Evolutionary conservation across 257 asterid species (phyloP).

Genomic region (Scutellaria barbata): DNA sequence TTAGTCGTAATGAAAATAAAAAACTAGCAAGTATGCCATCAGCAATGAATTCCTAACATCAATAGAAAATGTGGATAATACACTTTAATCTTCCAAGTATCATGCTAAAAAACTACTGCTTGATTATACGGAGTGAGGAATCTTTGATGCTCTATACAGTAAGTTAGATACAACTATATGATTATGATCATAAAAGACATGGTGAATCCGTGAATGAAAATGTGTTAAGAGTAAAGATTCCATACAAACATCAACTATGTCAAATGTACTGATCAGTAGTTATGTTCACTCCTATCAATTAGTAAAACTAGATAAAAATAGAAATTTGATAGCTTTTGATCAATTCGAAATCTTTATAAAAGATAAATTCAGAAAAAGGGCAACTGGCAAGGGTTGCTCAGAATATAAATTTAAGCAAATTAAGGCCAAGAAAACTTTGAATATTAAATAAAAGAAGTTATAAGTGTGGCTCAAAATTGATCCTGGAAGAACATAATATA

Average conservation of each 20-base stretch:
- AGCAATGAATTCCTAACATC: constrained; percentile 6
- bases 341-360: constrained; percentile 9
- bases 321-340: constrained; percentile 13
- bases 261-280: constrained; percentile 23
- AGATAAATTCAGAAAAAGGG: constrained; percentile 16
- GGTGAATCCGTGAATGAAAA: constrained; percentile 12
- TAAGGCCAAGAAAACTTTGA: constrained; percentile 13
- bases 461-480: neutral
- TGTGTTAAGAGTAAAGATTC: neutral
- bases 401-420: constrained; percentile 28
- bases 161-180: constrained; percentile 9
- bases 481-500: constrained; percentile 5
- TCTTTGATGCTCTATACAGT: neutral
- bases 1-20: constrained; percentile 17
- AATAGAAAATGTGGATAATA: neutral
- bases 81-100: neutral
- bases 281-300: constrained; percentile 23
- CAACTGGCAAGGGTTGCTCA: constrained; percentile 14
- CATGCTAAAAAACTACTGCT: neutral
- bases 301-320: constrained; percentile 21
- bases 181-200: constrained; percentile 26
- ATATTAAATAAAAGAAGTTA: neutral
- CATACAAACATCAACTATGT: constrained; percentile 13
- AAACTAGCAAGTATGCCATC: neutral
- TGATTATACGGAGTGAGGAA: constrained; percentile 1